A percentile compares a stretch with the other conserved stretches of the same genome.
These are phyloP conservation scores for Phytophthora cryptogea DNA, from an alignment of 352 stramenopile genomes.

Conservation along the genomic window DNA sequence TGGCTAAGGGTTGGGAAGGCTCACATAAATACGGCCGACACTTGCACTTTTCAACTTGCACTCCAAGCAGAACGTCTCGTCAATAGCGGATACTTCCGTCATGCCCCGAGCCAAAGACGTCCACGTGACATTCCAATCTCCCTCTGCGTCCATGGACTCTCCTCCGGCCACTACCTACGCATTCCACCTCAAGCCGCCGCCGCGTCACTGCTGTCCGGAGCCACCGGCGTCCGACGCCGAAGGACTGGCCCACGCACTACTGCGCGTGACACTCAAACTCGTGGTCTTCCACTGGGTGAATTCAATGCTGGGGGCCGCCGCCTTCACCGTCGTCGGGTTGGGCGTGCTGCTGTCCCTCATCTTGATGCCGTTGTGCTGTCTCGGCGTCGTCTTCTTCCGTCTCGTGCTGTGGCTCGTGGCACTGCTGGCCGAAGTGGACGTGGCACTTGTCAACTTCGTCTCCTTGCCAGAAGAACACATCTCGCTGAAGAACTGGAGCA, in stretches of 20 bases:
- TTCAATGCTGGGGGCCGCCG: slow-evolving; percentile 44
- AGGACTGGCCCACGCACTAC: slow-evolving; percentile 26
- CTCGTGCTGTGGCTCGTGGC: slow-evolving; percentile 54
- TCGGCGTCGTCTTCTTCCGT: slow-evolving; percentile 59
- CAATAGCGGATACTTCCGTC: not conserved
- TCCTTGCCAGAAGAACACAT: slow-evolving; percentile 55
- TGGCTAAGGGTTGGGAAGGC: slow-evolving; percentile 1
- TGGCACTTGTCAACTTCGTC: slow-evolving; percentile 69
- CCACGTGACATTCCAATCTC: slow-evolving; percentile 38
- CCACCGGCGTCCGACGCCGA: slow-evolving; percentile 16
- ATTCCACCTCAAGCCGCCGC: slow-evolving; percentile 13
- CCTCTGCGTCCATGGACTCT: slow-evolving; percentile 17
- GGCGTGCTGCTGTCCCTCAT: slow-evolving; percentile 42
- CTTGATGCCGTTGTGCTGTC: slow-evolving; percentile 60
- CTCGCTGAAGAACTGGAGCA: slow-evolving; percentile 42
- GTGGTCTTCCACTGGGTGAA: slow-evolving; percentile 69
- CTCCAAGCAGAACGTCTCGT: not conserved
- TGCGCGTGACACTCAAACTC: slow-evolving; percentile 51
- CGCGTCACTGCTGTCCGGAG: slow-evolving; percentile 9
- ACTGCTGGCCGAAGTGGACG: slow-evolving; percentile 61
- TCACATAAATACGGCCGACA: slow-evolving; percentile 3
- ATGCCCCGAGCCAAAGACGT: slow-evolving; percentile 23
- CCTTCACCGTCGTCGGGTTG: slow-evolving; percentile 48
- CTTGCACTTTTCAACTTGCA: slow-evolving; percentile 17
- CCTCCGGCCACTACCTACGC: not conserved